Evolutionary conservation across 2,329 filamentous ascomycete species (phyloP), one percentile per base, ranked within the genome.

Genomic region (Neurospora sp.): DNA sequence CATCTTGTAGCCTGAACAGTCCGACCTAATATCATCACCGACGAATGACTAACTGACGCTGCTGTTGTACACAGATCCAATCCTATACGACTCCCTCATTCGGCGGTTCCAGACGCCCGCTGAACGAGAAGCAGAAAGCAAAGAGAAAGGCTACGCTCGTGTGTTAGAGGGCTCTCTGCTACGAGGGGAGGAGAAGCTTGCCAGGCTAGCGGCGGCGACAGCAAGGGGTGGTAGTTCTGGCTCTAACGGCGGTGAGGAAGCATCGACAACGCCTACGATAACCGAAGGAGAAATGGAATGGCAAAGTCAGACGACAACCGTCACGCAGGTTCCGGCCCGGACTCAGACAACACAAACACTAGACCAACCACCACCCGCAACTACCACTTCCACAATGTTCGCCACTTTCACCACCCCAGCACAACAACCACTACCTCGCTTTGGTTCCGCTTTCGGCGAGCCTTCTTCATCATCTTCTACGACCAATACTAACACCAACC

Each of bases 1-100:
- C n/a, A 19, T 43, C 8, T 43, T 5, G 5, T 36, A 11, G n/a
- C 8, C 41, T 19, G 41, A 8, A 19, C 10, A 19, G 38, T 39
- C 11, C 41, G n/a, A 46, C 11, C 41, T 46, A 3, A 19, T 19
- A 46, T 10, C 10, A 66, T 15, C 19, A 19, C 8, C 10, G 46
- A 28, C 12, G 46, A 52, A 1, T 41, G 40, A 41, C 19, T 23
- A 15, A 41, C 67, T 43, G 36, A 68, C 37, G n/a, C 46, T 46
- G 15, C 23, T 46, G 5, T 62, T 37, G 8, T 37, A 28, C 33
- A 5, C 67, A 86, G 92, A 96, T 80, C 92, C 93, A 0, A 82
- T 95, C 8, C 86, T 96, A 39, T 97, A 97, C 82, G 92, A 96
- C 78, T 86, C 88, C 68, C 84, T 96, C 33, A 87, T 97, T 71